Conservation (phyloP, 78 protist species). For the Paratrimastix pyriformis region DNA sequence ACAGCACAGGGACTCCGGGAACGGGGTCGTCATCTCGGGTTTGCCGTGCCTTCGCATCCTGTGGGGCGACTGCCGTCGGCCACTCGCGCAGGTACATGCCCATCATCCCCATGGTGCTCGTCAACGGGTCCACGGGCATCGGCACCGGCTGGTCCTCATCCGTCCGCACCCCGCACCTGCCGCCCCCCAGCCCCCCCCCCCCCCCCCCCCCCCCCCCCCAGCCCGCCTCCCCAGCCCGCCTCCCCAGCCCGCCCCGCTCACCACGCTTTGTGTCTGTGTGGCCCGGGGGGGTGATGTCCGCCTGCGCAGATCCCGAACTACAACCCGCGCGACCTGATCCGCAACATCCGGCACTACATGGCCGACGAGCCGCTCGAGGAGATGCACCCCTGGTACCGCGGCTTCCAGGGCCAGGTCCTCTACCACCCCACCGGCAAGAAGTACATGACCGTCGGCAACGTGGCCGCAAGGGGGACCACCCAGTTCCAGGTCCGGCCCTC, state of each 20-base stretch:
- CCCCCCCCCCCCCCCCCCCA: no score
- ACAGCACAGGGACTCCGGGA: no score
- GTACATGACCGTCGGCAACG: neutral
- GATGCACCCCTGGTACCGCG: slow-evolving; percentile 87
- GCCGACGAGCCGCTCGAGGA: slow-evolving; percentile 32
- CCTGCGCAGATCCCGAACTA: slow-evolving; percentile 62
- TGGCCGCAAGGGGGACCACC: neutral
- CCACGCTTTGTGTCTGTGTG: neutral
- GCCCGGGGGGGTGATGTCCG: no score
- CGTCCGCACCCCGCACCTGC: no score
- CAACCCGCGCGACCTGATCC: slow-evolving; percentile 78
- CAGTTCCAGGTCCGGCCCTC: no score
- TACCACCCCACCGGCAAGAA: neutral
- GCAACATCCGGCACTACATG: slow-evolving; percentile 42
- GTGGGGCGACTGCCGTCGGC: no score
- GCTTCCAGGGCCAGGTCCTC: slow-evolving; percentile 60
- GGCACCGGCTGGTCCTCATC: slow-evolving; percentile 83
- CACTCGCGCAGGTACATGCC: slow-evolving; percentile 76
- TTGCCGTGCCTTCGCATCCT: no score
- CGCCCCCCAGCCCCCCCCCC: no score
- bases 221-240: no score
- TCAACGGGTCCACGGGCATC: slow-evolving; percentile 92
- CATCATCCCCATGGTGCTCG: slow-evolving; percentile 87
- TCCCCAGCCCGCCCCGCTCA: no score
- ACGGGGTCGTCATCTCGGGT: no score